Evolutionary conservation across 768 basidiomycete genomes (phyloP).

Genomic region (Cytidiella melzeri): DNA sequence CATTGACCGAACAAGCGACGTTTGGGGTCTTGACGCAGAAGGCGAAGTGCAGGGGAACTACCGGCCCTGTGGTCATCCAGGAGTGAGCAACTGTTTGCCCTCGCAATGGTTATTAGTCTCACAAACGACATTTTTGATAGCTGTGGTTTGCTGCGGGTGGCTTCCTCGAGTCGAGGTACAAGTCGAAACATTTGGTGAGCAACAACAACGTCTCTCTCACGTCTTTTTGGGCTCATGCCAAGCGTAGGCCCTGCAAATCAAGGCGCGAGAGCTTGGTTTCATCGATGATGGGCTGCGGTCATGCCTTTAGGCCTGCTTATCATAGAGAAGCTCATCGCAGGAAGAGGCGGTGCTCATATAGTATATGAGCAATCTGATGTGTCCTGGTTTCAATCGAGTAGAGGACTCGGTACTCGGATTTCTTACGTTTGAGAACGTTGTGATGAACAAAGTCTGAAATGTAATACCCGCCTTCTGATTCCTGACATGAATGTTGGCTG

Average conservation of each 20-base stretch:
- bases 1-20: slow-evolving; percentile 24
- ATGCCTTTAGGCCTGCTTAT: too few relatives aligned
- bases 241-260: slow-evolving; percentile 9
- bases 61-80: slow-evolving; percentile 36
- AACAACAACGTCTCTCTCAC: neutral
- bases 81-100: slow-evolving; percentile 20
- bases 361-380: too few relatives aligned
- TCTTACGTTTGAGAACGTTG: too few relatives aligned
- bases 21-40: slow-evolving; percentile 37
- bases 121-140: slow-evolving; percentile 14
- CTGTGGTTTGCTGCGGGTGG: slow-evolving; percentile 36
- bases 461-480: too few relatives aligned
- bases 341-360: too few relatives aligned
- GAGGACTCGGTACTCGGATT: too few relatives aligned
- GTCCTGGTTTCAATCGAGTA: too few relatives aligned
- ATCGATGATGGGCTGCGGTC: too few relatives aligned
- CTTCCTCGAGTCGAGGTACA: slow-evolving; percentile 26
- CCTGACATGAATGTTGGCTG: too few relatives aligned
- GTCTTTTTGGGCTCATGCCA: neutral
- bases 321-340: too few relatives aligned
- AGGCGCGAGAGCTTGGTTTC: slow-evolving; percentile 22
- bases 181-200: slow-evolving; percentile 33
- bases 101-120: neutral
- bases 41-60: slow-evolving; percentile 33
- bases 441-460: too few relatives aligned